A percentile compares a stretch with the other conserved stretches of the same genome.
Conservation (phyloP, 306 rosid species). For the Medicago arabica region DNA sequence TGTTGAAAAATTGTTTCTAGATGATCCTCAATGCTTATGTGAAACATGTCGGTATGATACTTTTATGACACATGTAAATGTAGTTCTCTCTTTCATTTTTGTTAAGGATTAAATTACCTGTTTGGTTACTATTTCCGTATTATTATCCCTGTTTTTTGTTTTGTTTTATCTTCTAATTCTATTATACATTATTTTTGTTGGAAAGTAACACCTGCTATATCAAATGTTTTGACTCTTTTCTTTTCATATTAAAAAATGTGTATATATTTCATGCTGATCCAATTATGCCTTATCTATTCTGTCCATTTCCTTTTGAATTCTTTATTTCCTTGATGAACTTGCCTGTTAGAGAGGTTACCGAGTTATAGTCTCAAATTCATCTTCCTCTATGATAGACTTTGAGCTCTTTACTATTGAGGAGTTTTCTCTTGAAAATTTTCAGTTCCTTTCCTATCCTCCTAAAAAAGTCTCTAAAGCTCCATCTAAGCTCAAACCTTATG, state of each 20-base stretch:
- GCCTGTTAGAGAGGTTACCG: neutral
- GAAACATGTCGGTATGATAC: slow-evolving; percentile 79
- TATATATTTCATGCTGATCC: slow-evolving; percentile 9
- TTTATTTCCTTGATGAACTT: slow-evolving; percentile 3
- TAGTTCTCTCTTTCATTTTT: slow-evolving; percentile 34
- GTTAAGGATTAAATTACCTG: neutral
- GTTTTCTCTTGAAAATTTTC: neutral
- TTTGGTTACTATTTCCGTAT: slow-evolving; percentile 26
- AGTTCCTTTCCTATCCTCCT: neutral
- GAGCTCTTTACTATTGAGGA: neutral
- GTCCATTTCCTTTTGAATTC: neutral
- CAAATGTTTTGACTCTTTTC: slow-evolving; percentile 5
- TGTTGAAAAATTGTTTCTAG: slow-evolving; percentile 70
- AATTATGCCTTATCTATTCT: slow-evolving; percentile 7
- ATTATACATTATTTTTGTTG: neutral
- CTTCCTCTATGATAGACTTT: neutral
- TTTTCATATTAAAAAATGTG: neutral
- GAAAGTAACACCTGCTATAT: slow-evolving; percentile 32
- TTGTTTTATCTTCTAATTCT: slow-evolving; percentile 20
- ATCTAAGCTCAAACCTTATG: slow-evolving; percentile 2
- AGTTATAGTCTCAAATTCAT: neutral
- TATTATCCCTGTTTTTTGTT: slow-evolving; percentile 8
- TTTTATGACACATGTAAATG: slow-evolving; percentile 21
- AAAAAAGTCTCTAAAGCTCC: neutral
- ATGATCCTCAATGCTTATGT: slow-evolving; percentile 82